Evolutionary conservation across 306 rosid genomes (phyloP).

Genomic region (Oxytropis ochrocephala): DNA sequence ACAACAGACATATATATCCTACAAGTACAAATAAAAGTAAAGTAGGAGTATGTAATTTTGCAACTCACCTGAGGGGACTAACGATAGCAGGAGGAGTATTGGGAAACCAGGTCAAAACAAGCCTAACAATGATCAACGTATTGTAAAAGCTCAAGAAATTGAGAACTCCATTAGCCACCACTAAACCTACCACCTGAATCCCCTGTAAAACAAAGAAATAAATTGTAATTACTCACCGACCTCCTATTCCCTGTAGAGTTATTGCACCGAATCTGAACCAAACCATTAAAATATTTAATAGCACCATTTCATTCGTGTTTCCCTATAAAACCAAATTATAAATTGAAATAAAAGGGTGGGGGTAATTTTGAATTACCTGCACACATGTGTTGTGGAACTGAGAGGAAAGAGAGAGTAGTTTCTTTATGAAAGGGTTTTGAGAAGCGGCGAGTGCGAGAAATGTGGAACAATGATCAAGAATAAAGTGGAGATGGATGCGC

Average conservation of each 20-base stretch:
- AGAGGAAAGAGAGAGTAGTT: slow-evolving; percentile 34
- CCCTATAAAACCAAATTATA: no score
- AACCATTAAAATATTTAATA: slow-evolving; percentile 18
- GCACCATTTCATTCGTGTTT: no score
- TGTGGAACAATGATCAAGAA: slow-evolving; percentile 27
- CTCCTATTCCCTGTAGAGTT: slow-evolving; percentile 27
- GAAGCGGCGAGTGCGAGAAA: slow-evolving; percentile 39
- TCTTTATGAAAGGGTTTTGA: slow-evolving; percentile 50
- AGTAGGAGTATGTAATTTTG: no score
- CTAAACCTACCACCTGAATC: slow-evolving; percentile 83
- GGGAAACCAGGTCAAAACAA: no score
- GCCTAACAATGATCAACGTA: slow-evolving; percentile 69
- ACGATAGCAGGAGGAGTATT: no score
- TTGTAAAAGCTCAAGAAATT: slow-evolving; percentile 87
- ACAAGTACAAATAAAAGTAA: neutral
- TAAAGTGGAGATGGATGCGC: slow-evolving; percentile 22
- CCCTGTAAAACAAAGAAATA: slow-evolving; percentile 83
- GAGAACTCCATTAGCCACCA: slow-evolving; percentile 69
- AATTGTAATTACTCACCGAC: slow-evolving; percentile 40
- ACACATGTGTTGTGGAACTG: slow-evolving; percentile 41
- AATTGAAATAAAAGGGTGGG: no score
- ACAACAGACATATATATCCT: neutral
- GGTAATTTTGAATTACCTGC: slow-evolving; percentile 67
- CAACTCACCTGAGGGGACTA: no score
- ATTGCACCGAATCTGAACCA: slow-evolving; percentile 51